phyloP scores from a whole-genome alignment of 805 yeast genomes.

The Cyberlindnera misumaiensis region DNA sequence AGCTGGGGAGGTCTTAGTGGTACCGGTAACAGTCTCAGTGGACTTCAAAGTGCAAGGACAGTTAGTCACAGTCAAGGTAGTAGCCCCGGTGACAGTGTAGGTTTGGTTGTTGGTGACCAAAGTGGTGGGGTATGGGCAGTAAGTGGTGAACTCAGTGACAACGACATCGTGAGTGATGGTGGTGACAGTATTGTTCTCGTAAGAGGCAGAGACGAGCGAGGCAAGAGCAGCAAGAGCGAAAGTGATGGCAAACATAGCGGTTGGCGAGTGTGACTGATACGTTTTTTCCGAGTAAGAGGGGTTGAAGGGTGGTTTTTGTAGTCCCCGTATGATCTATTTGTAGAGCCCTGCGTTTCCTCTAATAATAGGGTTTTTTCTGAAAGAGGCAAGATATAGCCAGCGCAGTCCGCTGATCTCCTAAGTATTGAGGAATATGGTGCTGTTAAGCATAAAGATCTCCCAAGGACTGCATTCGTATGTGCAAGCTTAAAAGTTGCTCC shows the following conservation, averaged over 20 bases:
- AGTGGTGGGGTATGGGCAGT: slow-evolving; percentile 74
- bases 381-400: no score
- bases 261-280: not conserved
- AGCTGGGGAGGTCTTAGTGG: not conserved
- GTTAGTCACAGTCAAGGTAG: slow-evolving; percentile 81
- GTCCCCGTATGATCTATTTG: no score
- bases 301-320: no score
- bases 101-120: slow-evolving; percentile 60
- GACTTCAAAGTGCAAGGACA: slow-evolving; percentile 67
- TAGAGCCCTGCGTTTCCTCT: no score
- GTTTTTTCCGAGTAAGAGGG: not conserved
- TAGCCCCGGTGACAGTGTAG: slow-evolving; percentile 68
- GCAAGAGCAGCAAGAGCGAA: slow-evolving; percentile 10
- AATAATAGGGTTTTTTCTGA: no score
- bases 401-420: no score
- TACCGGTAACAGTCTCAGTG: not conserved
- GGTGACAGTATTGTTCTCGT: slow-evolving; percentile 12
- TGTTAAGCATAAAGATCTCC: no score
- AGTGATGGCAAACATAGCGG: slow-evolving; percentile 7
- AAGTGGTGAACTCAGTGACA: slow-evolving; percentile 54
- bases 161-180: slow-evolving; percentile 13
- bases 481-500: no score
- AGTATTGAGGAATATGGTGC: no score
- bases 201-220: slow-evolving; percentile 10
- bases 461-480: no score